Base-by-base conservation (phyloP, 805 yeast species). In the Middelhovenomyces tepae region DNA sequence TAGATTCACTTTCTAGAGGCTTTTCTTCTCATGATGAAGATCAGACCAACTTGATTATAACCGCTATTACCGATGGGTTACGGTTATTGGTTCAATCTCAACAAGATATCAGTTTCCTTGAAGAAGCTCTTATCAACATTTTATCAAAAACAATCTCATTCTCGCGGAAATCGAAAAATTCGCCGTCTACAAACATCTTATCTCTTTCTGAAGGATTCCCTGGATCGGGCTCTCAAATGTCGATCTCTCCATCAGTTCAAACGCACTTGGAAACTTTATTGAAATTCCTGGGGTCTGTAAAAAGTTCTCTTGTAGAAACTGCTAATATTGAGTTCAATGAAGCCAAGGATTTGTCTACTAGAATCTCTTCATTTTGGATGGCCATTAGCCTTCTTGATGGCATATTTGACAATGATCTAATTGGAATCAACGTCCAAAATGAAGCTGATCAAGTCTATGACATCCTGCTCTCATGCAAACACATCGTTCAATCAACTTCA, bases 11-110 rank as follows among this genome's bases (percentile, higher is more conserved):
- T 4, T 50, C 56, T 15, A 40, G 49, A 5, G 29, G 45, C 2
- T 32, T 53, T 5, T 28, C 38, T 1, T 21, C 36, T 9, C 53
- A 46, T 18, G 54, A 56, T 32, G 58, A 50, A 20, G 22, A 31
- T 1, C 29, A 35, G 23, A 34, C 50, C 3, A 26, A 34, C 15
- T 16, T 29, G 5, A 27, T 43, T 2, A 13, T 46, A 2, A 32
- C 36, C 15, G 40, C 47, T 7, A 25, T 47, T 16, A 25, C 19
- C 6, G 14, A 16, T 15, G 17, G 20, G 8, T 18, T 26, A 9
- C 17, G 20, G 11, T 16, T 26, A 16, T n/a, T 26, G 5, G 27
- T 11, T 23, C n/a, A 23, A 7, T 9, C 17, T 16, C n/a, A n/a
- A n/a, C n/a, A n/a, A n/a, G n/a, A n/a, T n/a, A n/a, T n/a, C n/a